phyloP scores from a whole-genome alignment of 441 rosid genomes.

The Omphalea diandra region DNA sequence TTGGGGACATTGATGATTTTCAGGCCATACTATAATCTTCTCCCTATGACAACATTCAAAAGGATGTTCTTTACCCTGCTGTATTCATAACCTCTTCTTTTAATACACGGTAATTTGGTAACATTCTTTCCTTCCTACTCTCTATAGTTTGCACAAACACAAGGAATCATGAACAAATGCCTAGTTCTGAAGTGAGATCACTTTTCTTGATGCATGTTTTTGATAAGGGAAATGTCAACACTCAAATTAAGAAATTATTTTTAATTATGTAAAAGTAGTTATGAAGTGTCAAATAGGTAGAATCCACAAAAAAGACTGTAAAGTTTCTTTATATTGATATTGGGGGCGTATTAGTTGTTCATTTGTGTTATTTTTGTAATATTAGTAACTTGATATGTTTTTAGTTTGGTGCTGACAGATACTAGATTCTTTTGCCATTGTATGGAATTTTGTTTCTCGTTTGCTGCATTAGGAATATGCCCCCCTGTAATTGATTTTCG shows the following conservation, averaged over 20 bases:
- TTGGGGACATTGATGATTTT: constrained; percentile 76
- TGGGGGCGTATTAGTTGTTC: not conserved
- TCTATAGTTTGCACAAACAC: not conserved
- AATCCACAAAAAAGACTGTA: not conserved
- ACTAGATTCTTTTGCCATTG: not conserved
- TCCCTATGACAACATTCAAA: constrained; percentile 85
- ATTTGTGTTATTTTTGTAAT: not conserved
- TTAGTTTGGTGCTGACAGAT: not conserved
- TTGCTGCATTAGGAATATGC: not conserved
- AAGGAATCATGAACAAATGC: not conserved
- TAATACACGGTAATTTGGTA: constrained; percentile 60
- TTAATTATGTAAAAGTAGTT: not conserved
- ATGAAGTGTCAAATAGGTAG: not conserved
- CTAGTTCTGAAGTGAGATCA: not conserved
- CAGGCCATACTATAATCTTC: constrained; percentile 67
- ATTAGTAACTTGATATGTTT: constrained; percentile 4
- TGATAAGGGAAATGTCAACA: not conserved
- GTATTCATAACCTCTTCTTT: constrained; percentile 82
- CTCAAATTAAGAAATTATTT: not conserved
- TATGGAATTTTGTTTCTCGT: not conserved
- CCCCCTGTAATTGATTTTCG: not conserved
- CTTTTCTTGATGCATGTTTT: not conserved
- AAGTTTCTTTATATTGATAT: not conserved
- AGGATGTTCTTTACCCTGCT: constrained; percentile 73
- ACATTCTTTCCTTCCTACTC: not conserved